These are phyloP conservation scores for Teratosphaeria destructans DNA, from an alignment of 2,329 filamentous ascomycete species.

Conservation along the genomic window DNA sequence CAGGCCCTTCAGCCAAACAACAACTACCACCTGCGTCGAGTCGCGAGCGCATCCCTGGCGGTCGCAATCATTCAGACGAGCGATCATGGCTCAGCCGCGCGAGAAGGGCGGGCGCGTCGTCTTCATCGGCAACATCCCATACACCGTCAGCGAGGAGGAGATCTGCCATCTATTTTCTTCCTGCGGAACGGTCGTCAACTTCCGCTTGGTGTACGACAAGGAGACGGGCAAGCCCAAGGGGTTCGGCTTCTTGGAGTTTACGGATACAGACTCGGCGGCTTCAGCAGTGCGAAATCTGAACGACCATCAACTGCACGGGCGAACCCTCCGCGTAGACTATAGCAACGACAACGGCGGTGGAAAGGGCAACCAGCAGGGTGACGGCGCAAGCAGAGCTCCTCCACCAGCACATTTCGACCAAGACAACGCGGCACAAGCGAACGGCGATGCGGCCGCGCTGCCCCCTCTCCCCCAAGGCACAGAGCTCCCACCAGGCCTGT, in stretches of 20 bases:
- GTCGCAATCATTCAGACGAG: too few species aligned
- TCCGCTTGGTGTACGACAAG: slow-evolving; percentile 87
- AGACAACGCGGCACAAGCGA: slow-evolving; percentile 7
- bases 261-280: slow-evolving; percentile 81
- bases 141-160: slow-evolving; percentile 88
- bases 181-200: slow-evolving; percentile 82
- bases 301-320: slow-evolving; percentile 88
- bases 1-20: neutral
- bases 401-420: slow-evolving; percentile 38
- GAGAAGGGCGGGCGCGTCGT: slow-evolving; percentile 70
- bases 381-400: slow-evolving; percentile 20
- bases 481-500: slow-evolving; percentile 72
- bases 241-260: slow-evolving; percentile 93
- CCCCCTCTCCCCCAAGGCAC: slow-evolving; percentile 76
- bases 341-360: slow-evolving; percentile 82
- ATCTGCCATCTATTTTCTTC: slow-evolving; percentile 89
- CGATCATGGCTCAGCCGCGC: slow-evolving; percentile 21
- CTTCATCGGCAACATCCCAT: slow-evolving; percentile 80
- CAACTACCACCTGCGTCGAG: neutral
- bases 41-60: too few species aligned
- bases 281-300: slow-evolving; percentile 93
- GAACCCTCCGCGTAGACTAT: slow-evolving; percentile 90
- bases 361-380: slow-evolving; percentile 8
- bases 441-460: slow-evolving; percentile 44
- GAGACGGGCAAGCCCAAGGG: slow-evolving; percentile 92